These are phyloP conservation scores for Taphrina sp. DNA, from an alignment of 1,139 yeast species.

Conservation along the genomic window DNA sequence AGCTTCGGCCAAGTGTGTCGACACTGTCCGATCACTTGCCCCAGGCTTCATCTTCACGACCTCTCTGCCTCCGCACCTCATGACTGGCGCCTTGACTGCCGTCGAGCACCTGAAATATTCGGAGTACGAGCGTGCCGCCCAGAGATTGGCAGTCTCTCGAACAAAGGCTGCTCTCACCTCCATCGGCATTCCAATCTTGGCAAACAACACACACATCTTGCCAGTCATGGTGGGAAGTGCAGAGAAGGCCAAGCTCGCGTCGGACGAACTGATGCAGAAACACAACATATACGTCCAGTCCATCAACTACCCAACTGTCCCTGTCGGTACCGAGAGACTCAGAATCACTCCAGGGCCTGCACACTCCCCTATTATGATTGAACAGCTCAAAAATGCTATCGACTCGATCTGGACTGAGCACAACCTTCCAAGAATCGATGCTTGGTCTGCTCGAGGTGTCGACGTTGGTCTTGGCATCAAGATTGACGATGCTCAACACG, in stretches of 20 bases:
- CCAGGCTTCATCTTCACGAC: conserved; percentile 98
- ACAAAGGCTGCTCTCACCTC: conserved; percentile 69
- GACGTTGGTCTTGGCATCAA: conserved; percentile 79
- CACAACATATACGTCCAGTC: conserved; percentile 94
- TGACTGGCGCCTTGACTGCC: conserved; percentile 92
- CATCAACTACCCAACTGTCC: conserved; percentile 96
- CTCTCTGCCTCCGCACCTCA: conserved; percentile 90
- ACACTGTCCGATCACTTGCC: conserved; percentile 93
- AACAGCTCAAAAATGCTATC: conserved; percentile 71
- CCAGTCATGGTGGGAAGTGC: conserved; percentile 96
- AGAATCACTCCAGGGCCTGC: conserved; percentile 99
- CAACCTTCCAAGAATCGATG: conserved; percentile 67
- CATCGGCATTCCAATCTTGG: conserved; percentile 89
- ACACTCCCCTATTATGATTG: conserved; percentile 72
- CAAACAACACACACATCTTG: conserved; percentile 95
- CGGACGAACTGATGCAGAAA: conserved; percentile 79
- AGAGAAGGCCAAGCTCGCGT: conserved; percentile 82
- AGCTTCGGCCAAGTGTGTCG: conserved; percentile 76
- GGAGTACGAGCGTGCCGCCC: conserved; percentile 72
- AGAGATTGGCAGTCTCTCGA: conserved; percentile 81
- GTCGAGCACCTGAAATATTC: conserved; percentile 80
- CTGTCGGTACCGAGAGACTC: conserved; percentile 91
- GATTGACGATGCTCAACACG: conserved; percentile 22
- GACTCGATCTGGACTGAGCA: conserved; percentile 77
- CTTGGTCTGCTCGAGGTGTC: conserved; percentile 80